Conservation (phyloP, 257 asterid genomes). For the Cruciata laevipes region DNA sequence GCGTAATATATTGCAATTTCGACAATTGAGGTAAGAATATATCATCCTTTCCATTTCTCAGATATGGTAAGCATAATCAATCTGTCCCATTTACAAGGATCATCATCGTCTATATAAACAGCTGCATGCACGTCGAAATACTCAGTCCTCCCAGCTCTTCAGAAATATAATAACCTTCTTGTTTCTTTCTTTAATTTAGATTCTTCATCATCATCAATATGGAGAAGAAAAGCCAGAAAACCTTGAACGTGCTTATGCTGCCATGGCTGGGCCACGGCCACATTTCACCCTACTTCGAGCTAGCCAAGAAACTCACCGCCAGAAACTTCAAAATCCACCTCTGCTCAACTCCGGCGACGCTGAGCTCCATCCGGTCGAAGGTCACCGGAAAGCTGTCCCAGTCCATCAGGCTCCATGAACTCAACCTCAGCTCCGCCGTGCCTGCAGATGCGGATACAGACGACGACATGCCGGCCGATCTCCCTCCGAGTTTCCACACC, state of each 20-base stretch:
- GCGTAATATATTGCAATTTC: neutral
- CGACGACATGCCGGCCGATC: no score
- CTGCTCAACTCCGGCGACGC: conserved; percentile 41
- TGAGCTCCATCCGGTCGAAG: conserved; percentile 26
- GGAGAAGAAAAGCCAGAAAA: neutral
- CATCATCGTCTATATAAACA: neutral
- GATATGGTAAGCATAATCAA: neutral
- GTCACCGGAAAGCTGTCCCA: conserved; percentile 15
- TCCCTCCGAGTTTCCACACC: conserved; percentile 45
- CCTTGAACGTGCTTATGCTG: conserved; percentile 18
- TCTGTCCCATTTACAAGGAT: neutral
- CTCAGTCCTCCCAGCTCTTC: neutral
- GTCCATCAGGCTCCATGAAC: conserved; percentile 28
- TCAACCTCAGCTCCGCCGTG: conserved; percentile 29
- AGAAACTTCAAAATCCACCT: conserved; percentile 22
- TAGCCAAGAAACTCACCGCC: conserved; percentile 35
- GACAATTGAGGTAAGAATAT: neutral
- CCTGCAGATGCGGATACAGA: no score
- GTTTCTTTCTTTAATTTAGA: neutral
- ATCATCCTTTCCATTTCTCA: neutral
- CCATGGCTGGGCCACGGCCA: conserved; percentile 62
- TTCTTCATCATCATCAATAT: no score
- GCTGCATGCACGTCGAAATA: neutral
- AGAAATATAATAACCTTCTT: neutral
- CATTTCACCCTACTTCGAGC: conserved; percentile 40